These are phyloP conservation scores for Allium fistulosum DNA, from an alignment of 106 monocot species.

Conservation along the genomic window DNA sequence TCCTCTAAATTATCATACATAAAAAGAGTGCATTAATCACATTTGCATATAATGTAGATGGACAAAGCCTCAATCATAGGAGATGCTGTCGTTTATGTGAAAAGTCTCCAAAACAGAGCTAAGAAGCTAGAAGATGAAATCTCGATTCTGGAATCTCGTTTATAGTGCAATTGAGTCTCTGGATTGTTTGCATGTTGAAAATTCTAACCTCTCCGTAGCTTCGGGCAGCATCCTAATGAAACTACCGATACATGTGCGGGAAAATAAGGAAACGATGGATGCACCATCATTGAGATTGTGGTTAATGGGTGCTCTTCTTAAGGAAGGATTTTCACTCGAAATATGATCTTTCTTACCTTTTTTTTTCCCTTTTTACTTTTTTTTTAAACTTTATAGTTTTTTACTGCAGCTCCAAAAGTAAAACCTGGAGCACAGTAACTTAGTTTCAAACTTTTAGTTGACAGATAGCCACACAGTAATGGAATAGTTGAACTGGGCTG, in stretches of 20 bases:
- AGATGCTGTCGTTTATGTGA: slow-evolving; percentile 52
- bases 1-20: no score
- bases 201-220: slow-evolving; percentile 23
- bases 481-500: no score
- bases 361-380: no score
- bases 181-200: slow-evolving; percentile 28
- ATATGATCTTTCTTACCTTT: neutral
- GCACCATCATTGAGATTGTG: neutral
- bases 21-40: no score
- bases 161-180: slow-evolving; percentile 48
- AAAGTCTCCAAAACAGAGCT: slow-evolving; percentile 30
- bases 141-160: slow-evolving; percentile 32
- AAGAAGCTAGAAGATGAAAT: slow-evolving; percentile 42
- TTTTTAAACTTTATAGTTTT: no score
- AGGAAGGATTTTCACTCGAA: slow-evolving; percentile 3
- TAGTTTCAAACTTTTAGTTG: no score
- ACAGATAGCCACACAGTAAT: no score
- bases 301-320: slow-evolving; percentile 6
- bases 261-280: neutral
- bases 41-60: slow-evolving; percentile 34
- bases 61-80: slow-evolving; percentile 78
- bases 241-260: neutral
- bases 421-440: no score
- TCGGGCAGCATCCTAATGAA: slow-evolving; percentile 12
- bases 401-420: no score